Base-by-base conservation (phyloP, 192 early-diverging fungal genomes). In the Powellomyces hirtus region DNA sequence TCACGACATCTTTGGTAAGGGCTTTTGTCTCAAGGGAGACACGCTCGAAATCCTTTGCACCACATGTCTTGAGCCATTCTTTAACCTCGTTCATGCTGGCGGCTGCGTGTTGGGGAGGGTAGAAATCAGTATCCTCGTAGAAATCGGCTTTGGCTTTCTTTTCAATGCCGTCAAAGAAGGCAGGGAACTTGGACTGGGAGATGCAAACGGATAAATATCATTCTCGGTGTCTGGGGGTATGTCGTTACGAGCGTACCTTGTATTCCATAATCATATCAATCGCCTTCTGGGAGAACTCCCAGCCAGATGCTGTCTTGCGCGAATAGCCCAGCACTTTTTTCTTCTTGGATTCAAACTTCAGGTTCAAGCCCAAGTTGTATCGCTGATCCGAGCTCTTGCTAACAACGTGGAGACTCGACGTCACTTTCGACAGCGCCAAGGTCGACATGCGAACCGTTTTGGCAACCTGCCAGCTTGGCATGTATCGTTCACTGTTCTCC, bases 241-340 rank as follows among this genome's bases (percentile, higher is more conserved):
- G 13, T 40, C 29, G 65, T 45, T 33, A 7, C 20, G 69, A 38
- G 30, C 62, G 13, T 62, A 82, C 80, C 73, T 89, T 86, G 77
- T 94, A 98, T 18, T 86, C 78, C 16, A 64, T 49, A 40, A 98
- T 79, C 29, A 98, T 69, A 0, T 84, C 81, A 4, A 94, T 75
- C 0, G 95, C 95, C 57, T 85, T 88, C 58, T 83, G 76, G 33
- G 89, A 91, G 59, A 84, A 98, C 74, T 94, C 91, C 97, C 97
- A 98, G 14, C 84, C 83, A 29, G 75, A 79, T 24, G 88, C 85
- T 2, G 70, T 64, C 67, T 96, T 95, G 44, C 87, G 80, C 4
- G 93, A 87, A 72, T 95, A 96, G 1, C 95, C 96, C 3, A 92
- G 62, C 0, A 94, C 96, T 71, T 97, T 97, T 55, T 89, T 82